Evolutionary conservation across 1,284 basidiomycete genomes (phyloP), one percentile per base, ranked within the genome.

Genomic region (Melampsora americana): DNA sequence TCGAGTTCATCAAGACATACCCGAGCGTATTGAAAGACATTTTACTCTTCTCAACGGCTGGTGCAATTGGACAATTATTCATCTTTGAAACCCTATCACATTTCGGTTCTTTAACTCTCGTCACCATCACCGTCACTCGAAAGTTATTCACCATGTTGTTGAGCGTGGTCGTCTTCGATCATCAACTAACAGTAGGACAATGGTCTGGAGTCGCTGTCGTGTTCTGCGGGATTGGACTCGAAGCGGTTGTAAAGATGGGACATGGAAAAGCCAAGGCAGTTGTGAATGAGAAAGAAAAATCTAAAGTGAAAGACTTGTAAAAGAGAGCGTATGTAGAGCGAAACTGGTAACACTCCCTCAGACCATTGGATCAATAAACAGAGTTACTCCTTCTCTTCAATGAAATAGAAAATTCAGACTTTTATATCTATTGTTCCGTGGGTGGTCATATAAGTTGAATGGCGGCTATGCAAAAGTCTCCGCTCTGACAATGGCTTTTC

Each of bases 101-200:
- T 80, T 99, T 98, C 82, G 96, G 96, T 23, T 93, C 91, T 11
- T 85, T 99, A 77, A 98, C 95, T 0, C 85, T 97, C 35, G 91
- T 93, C 69, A 96, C 92, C 53, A 91, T 97, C 80, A 97, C 94
- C 0, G 87, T 99, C 73, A 99, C 95, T n/a, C 87, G 96, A 76
- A 99, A 99, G 84, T 86, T 99, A 82, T 96, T 97, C 83, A 98
- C 95, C 5, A 99, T 99, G 95, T 86, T 99, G 16, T 86, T 99
- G 48, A 95, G 92, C 7, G 94, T 99, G 5, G 83, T 95, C 32
- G 88, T 98, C 0, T 99, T 97, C 83, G 89, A 92, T 80, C 95
- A 99, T 84, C 87, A 86, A 78, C 86, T 99, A 69, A 90, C 90
- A 0, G 77, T 82, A 0, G 91, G 93, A 0, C 96, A 99, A 84